phyloP scores from a whole-genome alignment of 768 basidiomycete species.

The Leccinum longicurvipes region DNA sequence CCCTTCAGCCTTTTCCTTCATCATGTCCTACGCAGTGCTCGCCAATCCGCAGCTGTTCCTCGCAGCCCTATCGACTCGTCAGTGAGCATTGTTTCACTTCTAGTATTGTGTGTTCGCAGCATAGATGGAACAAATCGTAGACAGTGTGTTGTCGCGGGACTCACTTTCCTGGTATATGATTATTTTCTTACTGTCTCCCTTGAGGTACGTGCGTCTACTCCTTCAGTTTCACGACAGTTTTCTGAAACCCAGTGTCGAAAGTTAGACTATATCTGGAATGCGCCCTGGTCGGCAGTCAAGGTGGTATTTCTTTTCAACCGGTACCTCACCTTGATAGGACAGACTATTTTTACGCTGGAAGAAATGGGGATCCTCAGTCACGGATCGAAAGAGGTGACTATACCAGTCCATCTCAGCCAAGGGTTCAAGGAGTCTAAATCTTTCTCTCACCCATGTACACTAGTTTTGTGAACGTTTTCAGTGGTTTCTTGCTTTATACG shows the following conservation, averaged over 20 bases:
- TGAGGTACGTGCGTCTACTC: conserved; percentile 10
- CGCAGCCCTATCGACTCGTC: not conserved
- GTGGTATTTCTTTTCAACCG: conserved; percentile 16
- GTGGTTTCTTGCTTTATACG: not conserved
- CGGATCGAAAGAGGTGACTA: conserved; percentile 2
- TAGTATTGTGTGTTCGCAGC: not conserved
- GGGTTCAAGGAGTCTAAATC: not conserved
- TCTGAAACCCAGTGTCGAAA: not conserved
- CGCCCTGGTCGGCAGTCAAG: conserved; percentile 2
- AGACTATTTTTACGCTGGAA: conserved; percentile 4
- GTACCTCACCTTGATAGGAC: conserved; percentile 9
- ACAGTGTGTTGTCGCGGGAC: not conserved
- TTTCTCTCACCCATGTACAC: too few relatives aligned
- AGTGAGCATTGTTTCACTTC: not conserved
- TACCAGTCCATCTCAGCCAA: not conserved
- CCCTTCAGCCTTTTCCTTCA: not conserved
- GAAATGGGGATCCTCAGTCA: conserved; percentile 9
- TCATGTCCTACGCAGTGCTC: not conserved
- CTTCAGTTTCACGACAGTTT: too few relatives aligned
- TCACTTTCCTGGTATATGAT: conserved; percentile 1
- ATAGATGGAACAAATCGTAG: not conserved
- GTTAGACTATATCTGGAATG: conserved; percentile 2
- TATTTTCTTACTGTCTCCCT: conserved; percentile 11
- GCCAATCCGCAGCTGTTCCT: not conserved
- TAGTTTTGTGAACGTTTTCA: conserved; percentile 8